A percentile compares a stretch with the other conserved stretches of the same genome.
These are phyloP conservation scores for Phytophthora agathidicida DNA, from an alignment of 352 stramenopile genomes.

Conservation along the genomic window DNA sequence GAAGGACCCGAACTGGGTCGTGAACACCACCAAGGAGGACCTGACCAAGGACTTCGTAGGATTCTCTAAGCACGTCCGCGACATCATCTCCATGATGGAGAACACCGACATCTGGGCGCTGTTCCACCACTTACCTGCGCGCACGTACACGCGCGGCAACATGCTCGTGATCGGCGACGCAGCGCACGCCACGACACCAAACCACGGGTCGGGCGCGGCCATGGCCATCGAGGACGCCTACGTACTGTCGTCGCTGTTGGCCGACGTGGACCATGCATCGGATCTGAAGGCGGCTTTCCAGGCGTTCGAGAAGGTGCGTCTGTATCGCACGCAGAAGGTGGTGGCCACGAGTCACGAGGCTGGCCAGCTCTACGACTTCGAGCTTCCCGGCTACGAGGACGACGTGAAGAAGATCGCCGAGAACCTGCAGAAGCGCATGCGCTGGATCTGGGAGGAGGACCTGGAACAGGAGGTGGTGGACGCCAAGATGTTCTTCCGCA, in stretches of 20 bases:
- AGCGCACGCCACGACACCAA: slow-evolving; percentile 37
- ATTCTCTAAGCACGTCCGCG: slow-evolving; percentile 37
- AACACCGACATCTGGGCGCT: slow-evolving; percentile 44
- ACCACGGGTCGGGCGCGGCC: slow-evolving; percentile 35
- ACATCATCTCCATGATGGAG: slow-evolving; percentile 49
- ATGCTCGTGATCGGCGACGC: slow-evolving; percentile 42
- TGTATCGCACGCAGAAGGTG: slow-evolving; percentile 44
- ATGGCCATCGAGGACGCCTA: slow-evolving; percentile 46
- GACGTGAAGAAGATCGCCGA: slow-evolving; percentile 35
- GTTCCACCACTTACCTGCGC: slow-evolving; percentile 35
- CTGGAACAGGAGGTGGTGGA: slow-evolving; percentile 38
- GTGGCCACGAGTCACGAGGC: slow-evolving; percentile 35
- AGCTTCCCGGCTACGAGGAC: slow-evolving; percentile 31
- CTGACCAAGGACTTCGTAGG: slow-evolving; percentile 33
- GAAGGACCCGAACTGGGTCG: slow-evolving; percentile 41
- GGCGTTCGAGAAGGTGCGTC: slow-evolving; percentile 42
- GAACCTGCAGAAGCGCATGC: slow-evolving; percentile 38
- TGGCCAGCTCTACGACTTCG: slow-evolving; percentile 38
- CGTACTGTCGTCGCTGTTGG: slow-evolving; percentile 35
- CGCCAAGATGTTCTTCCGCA: slow-evolving; percentile 32
- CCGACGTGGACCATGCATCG: slow-evolving; percentile 26
- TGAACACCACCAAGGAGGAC: slow-evolving; percentile 38
- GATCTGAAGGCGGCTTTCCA: slow-evolving; percentile 33
- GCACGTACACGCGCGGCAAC: slow-evolving; percentile 36
- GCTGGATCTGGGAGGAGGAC: slow-evolving; percentile 43